Evolutionary conservation across 257 asterid species (phyloP), one percentile per base, ranked within the genome.

Genomic region (Pogostemon cablin): DNA sequence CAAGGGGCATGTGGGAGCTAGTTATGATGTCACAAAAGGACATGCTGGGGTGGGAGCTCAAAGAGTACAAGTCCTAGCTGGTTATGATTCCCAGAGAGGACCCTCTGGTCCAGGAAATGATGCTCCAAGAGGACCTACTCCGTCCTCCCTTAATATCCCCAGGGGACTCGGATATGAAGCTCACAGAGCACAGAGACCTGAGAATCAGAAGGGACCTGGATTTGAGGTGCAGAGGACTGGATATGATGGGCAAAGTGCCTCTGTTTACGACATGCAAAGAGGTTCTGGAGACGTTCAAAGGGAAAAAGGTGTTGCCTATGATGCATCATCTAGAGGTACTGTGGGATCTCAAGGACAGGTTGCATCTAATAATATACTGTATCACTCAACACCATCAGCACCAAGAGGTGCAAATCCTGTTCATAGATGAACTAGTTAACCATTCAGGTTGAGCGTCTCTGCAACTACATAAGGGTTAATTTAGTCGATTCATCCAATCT

Each of bases 291-390:
- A 75, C 71, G 49, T 15, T 46, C 82, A 74, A 66, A 70, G 81
- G 70, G 90, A 81, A 65, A 83, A 80, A 68, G 74, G 58, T 3
- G 53, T 75, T 37, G 67, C 80, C 72, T 87, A 79, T 11, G 85
- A 81, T 54, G 72, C 78, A 25, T 67, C 85, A 9, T 71, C 90
- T 20, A 79, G 86, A 80, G 85, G 79, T 7, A 38, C 73, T 72
- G 79, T 65, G 25, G 87, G 86, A 52, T 79, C 87, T 71, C 92
- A 83, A 74, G 96, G 88, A 48, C 96, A 67, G 72, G 81, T 65
- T 79, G 62, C 82, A 40, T 7, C 47, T 25, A 78, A 78, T 20
- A 83, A 78, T 74, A 58, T 71, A 15, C 70, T 78, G 53, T 81
- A 82, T 74, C 80, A 72, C 5, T 79, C 89, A 57, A 56, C 86